phyloP scores from a whole-genome alignment of 352 stramenopile species.

The Phytophthora foliorum region DNA sequence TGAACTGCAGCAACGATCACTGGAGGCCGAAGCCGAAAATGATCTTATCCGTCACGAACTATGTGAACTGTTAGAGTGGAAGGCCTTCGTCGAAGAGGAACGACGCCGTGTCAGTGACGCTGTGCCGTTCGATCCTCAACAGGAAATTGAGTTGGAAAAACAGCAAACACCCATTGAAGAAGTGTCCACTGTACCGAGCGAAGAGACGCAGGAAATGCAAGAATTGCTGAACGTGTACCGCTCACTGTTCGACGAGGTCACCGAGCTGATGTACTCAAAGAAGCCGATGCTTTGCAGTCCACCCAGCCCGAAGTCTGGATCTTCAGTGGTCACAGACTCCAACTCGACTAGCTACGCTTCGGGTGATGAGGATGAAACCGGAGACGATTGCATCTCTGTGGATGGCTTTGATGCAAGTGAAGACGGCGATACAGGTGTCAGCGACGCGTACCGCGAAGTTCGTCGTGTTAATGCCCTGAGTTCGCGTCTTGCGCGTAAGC shows the following conservation, averaged over 20 bases:
- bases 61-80: conserved; percentile 81
- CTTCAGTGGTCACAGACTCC: conserved; percentile 73
- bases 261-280: conserved; percentile 66
- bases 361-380: conserved; percentile 54
- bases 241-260: conserved; percentile 69
- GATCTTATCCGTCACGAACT: conserved; percentile 74
- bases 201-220: conserved; percentile 60
- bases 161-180: conserved; percentile 25
- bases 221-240: conserved; percentile 80
- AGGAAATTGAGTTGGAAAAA: conserved; percentile 35
- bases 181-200: conserved; percentile 37
- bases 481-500: conserved; percentile 70
- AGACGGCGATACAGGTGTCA: conserved; percentile 39
- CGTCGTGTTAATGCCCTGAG: conserved; percentile 66
- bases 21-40: conserved; percentile 76
- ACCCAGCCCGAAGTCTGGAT: conserved; percentile 64
- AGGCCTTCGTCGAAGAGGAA: conserved; percentile 66
- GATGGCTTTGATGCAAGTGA: conserved; percentile 48
- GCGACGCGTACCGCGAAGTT: conserved; percentile 61
- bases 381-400: conserved; percentile 43
- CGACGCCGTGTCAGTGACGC: conserved; percentile 45
- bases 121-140: conserved; percentile 23
- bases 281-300: conserved; percentile 51
- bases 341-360: conserved; percentile 74
- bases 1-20: conserved; percentile 34